These are phyloP conservation scores for Fusarium sp. DNA, from an alignment of 2,329 filamentous ascomycete genomes.

Conservation along the genomic window DNA sequence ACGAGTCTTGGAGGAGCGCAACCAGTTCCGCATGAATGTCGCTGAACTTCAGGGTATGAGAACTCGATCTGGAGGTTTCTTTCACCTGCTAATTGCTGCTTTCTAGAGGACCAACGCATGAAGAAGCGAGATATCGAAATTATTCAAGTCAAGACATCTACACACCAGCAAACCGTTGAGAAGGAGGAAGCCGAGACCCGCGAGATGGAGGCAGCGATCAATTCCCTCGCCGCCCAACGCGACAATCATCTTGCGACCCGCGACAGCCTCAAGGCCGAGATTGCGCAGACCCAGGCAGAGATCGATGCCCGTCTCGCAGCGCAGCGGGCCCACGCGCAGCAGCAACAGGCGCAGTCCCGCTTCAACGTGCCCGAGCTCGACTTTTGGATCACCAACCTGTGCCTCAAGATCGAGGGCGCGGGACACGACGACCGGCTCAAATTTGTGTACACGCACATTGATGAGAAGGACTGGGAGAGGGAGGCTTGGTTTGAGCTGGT, in stretches of 20 bases:
- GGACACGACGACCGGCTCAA: slow-evolving; percentile 87
- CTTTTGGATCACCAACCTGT: slow-evolving; percentile 95
- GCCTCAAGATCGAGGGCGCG: slow-evolving; percentile 88
- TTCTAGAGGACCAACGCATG: slow-evolving; percentile 88
- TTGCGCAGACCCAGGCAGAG: slow-evolving; percentile 74
- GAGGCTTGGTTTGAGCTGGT: slow-evolving; percentile 96
- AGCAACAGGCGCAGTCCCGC: slow-evolving; percentile 84
- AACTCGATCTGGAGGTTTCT: slow-evolving; percentile 15
- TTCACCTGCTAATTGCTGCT: neutral
- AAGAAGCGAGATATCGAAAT: slow-evolving; percentile 90
- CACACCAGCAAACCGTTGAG: slow-evolving; percentile 78
- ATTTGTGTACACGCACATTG: slow-evolving; percentile 88
- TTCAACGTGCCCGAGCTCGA: slow-evolving; percentile 94
- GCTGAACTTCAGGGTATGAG: slow-evolving; percentile 88
- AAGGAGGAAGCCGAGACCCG: slow-evolving; percentile 82
- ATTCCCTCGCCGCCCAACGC: slow-evolving; percentile 68
- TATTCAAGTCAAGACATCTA: slow-evolving; percentile 75
- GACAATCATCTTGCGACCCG: slow-evolving; percentile 69
- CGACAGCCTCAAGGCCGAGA: slow-evolving; percentile 69
- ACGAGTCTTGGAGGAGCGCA: slow-evolving; percentile 90
- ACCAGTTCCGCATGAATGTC: slow-evolving; percentile 91
- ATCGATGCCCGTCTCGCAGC: slow-evolving; percentile 78
- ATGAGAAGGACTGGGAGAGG: slow-evolving; percentile 87
- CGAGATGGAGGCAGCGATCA: slow-evolving; percentile 77
- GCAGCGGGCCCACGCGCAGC: slow-evolving; percentile 77